These are phyloP conservation scores for Closterium sp. DNA, from an alignment of 139 green algal species.

Conservation along the genomic window DNA sequence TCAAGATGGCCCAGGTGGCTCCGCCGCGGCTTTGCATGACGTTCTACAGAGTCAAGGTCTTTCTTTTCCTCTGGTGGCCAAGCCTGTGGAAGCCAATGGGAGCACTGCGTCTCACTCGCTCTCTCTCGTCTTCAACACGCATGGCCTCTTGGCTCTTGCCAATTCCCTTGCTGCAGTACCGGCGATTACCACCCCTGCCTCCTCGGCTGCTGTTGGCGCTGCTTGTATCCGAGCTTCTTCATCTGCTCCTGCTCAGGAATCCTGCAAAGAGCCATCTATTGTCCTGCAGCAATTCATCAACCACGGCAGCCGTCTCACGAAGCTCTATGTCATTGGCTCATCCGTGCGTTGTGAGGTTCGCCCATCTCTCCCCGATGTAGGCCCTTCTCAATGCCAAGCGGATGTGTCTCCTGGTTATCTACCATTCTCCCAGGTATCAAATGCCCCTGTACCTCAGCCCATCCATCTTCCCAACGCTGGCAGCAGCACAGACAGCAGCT, in stretches of 20 bases:
- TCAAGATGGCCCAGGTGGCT: background rate
- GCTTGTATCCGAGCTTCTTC: background rate
- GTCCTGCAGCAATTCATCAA: background rate
- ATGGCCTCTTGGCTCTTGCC: background rate
- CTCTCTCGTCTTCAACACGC: background rate
- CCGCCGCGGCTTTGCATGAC: background rate
- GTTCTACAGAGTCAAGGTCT: background rate
- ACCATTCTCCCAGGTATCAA: background rate
- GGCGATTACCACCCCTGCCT: background rate
- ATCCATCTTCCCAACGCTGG: background rate
- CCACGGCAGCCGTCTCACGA: background rate
- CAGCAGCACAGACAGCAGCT: background rate
- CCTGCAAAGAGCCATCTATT: background rate
- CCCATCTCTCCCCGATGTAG: background rate
- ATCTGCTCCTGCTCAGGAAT: background rate
- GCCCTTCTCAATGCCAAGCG: background rate
- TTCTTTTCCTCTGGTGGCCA: background rate
- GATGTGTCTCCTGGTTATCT: background rate
- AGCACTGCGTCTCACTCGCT: background rate
- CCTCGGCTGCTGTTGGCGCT: background rate
- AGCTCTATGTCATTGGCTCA: background rate
- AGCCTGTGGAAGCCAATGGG: background rate
- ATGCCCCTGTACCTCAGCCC: background rate
- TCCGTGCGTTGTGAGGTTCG: background rate
- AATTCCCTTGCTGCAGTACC: background rate